A percentile compares a stretch with the other conserved stretches of the same genome.
These are phyloP conservation scores for Fusarium beomiforme DNA, from an alignment of 2,329 filamentous ascomycete species.

Conservation along the genomic window DNA sequence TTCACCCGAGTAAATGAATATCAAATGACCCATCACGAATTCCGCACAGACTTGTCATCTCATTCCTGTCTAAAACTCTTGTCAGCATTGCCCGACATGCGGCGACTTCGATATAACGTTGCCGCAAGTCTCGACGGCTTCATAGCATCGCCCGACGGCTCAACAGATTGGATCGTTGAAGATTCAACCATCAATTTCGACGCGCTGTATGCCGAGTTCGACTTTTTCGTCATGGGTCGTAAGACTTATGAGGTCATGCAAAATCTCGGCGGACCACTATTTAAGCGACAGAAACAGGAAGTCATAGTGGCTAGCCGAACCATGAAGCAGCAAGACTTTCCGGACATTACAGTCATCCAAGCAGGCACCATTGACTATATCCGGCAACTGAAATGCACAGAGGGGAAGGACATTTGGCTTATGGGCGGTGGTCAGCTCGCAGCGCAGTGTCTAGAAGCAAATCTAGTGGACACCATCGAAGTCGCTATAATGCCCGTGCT, in stretches of 20 bases:
- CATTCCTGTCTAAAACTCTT: background rate
- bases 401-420: conserved; percentile 48
- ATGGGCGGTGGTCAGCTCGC: conserved; percentile 49
- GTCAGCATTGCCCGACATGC: conserved; percentile 7
- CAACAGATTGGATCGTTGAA: conserved; percentile 46
- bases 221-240: conserved; percentile 50
- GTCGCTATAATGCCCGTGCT: conserved; percentile 40
- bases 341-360: conserved; percentile 40
- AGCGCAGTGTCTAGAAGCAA: conserved; percentile 41
- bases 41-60: background rate
- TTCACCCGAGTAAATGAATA: background rate
- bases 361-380: conserved; percentile 33
- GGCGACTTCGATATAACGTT: conserved; percentile 46
- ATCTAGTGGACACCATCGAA: conserved; percentile 47
- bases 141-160: conserved; percentile 46
- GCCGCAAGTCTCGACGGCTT: conserved; percentile 50
- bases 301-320: conserved; percentile 46
- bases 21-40: too few relatives aligned
- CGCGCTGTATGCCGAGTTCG: conserved; percentile 45
- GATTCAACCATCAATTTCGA: conserved; percentile 48
- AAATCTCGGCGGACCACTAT: conserved; percentile 21
- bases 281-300: conserved; percentile 19
- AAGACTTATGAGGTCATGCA: conserved; percentile 48
- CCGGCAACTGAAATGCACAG: conserved; percentile 28
- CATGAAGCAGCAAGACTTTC: conserved; percentile 29